phyloP scores from a whole-genome alignment of 2,329 filamentous ascomycete genomes.

The Bisporella sp. region DNA sequence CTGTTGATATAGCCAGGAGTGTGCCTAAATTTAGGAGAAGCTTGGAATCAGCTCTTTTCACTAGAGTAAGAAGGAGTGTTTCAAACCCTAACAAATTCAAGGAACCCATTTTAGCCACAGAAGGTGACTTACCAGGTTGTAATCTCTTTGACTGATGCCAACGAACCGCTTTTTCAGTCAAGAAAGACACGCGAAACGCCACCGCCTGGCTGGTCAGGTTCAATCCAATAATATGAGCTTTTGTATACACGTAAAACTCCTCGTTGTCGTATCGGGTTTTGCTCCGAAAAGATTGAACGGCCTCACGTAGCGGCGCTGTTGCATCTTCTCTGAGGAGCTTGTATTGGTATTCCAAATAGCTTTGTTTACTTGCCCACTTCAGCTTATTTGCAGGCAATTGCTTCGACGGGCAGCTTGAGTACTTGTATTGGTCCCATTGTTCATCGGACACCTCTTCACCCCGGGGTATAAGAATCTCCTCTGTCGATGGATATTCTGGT shows the following conservation, averaged over 20 bases:
- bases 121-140: constrained; percentile 22
- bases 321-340: constrained; percentile 69
- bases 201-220: constrained; percentile 56
- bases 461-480: background rate
- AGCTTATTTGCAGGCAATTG: background rate
- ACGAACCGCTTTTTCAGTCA: constrained; percentile 56
- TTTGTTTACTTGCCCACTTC: constrained; percentile 49
- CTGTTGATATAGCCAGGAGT: constrained; percentile 45
- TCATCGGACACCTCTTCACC: background rate
- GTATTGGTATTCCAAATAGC: constrained; percentile 70
- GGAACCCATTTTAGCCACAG: too few species aligned
- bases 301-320: constrained; percentile 59
- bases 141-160: constrained; percentile 53
- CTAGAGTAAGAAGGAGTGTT: too few species aligned
- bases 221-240: constrained; percentile 63
- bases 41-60: too few species aligned
- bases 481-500: background rate
- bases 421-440: background rate
- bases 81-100: too few species aligned
- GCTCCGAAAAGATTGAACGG: constrained; percentile 49
- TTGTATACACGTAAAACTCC: constrained; percentile 58
- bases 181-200: constrained; percentile 64
- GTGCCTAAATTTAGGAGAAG: constrained; percentile 29
- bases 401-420: background rate
- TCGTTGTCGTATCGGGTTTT: constrained; percentile 52